Base-by-base conservation (phyloP, 768 basidiomycete species). In the Tephrocybe sp. region DNA sequence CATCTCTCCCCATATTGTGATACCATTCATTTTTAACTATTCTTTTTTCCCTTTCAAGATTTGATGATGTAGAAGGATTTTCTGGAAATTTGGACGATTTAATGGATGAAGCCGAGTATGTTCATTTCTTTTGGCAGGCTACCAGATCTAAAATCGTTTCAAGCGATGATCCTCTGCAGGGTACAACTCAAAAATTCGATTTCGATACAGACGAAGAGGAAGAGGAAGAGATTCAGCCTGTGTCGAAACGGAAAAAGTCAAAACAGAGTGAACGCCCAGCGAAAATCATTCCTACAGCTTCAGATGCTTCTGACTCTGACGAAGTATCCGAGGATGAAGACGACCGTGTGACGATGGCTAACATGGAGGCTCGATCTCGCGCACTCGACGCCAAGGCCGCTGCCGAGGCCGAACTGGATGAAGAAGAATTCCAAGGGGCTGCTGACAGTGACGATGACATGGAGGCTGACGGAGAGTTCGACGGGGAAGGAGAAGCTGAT, bases 301-400 rank as follows among this genome's bases (percentile, higher is more conserved):
- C 77, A 31, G 79, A 80, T 45, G 69, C 64, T 3, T 78, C 76
- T 30, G 79, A 79, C 45, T 10, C 9, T n/a, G 75, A 65, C 29
- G 73, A 73, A 5, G 75, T 69, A 6, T 72, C 72, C 11, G 76
- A 76, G n/a, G 72, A 74, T 39, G 76, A 73, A 7, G 77, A 76
- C 37, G 73, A 55, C 11, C 85, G 73, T 44, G 68, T 84, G 27
- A 93, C 90, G 6, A 82, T 83, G 68, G 79, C 78, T 21, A 93
- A 91, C 60, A 90, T 93, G 78, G 91, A 88, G 55, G 79, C 82
- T 30, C 83, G 83, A 22, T 92, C 91, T 38, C 81, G 81, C 47
- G 88, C 87, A 44, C 67, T 92, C 42, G 91, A 93, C 57, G 83
- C 75, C 18, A 70, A 76, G 55, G 83, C 82, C 5, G 76, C 75